Conservation (phyloP, 805 yeast genomes). For the Saturnispora mendoncae region DNA sequence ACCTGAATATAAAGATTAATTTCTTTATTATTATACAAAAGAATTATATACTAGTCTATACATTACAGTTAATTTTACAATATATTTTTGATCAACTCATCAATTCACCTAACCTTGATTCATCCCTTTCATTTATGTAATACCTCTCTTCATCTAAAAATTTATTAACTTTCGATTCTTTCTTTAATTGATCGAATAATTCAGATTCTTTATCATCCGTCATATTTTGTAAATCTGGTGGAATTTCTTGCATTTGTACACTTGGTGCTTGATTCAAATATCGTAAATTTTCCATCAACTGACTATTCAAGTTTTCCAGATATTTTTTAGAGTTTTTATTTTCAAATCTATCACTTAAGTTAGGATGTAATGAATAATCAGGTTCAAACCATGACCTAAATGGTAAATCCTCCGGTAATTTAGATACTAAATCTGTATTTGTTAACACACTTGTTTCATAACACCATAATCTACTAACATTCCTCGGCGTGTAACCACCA, state of each 20-base stretch:
- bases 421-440: slow-evolving; percentile 66
- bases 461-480: slow-evolving; percentile 92
- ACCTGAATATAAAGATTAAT: neutral
- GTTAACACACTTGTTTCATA: slow-evolving; percentile 88
- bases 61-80: neutral
- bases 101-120: slow-evolving; percentile 29
- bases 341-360: slow-evolving; percentile 67
- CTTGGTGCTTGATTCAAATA: slow-evolving; percentile 87
- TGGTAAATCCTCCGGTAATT: slow-evolving; percentile 66
- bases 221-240: slow-evolving; percentile 49
- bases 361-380: slow-evolving; percentile 83
- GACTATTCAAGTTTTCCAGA: slow-evolving; percentile 67
- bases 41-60: slow-evolving; percentile 1
- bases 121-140: slow-evolving; percentile 33
- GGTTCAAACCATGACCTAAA: slow-evolving; percentile 83
- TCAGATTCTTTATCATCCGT: slow-evolving; percentile 37
- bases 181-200: slow-evolving; percentile 28
- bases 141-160: slow-evolving; percentile 30
- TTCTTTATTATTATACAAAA: slow-evolving; percentile 1
- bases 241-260: slow-evolving; percentile 84
- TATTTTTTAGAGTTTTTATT: slow-evolving; percentile 79
- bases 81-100: slow-evolving; percentile 1
- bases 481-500: slow-evolving; percentile 96
- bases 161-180: slow-evolving; percentile 29
- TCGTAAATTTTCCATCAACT: slow-evolving; percentile 72